phyloP scores from a whole-genome alignment of 2,329 filamentous ascomycete species.

The Rosellinia necatrix region DNA sequence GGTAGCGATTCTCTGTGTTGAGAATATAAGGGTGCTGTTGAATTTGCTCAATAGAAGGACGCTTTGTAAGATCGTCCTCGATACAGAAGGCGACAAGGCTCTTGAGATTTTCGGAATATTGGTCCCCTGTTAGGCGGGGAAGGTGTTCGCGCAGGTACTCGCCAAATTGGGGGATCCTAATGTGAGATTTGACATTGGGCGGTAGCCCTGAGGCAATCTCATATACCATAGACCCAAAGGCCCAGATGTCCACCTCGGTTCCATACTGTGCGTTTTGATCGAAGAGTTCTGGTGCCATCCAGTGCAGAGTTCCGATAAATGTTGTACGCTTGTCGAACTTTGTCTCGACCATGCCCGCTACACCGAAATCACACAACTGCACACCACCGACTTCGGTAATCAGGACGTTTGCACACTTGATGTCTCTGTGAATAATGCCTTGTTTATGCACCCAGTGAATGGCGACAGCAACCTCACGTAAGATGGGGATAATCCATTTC shows the following conservation, averaged over 20 bases:
- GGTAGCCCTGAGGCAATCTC: slow-evolving; percentile 81
- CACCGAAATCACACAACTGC: slow-evolving; percentile 84
- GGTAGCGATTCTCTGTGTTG: slow-evolving; percentile 65
- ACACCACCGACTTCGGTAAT: slow-evolving; percentile 77
- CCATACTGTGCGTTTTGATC: slow-evolving; percentile 68
- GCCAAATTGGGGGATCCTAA: slow-evolving; percentile 57
- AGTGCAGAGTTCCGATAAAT: slow-evolving; percentile 81
- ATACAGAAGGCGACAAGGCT: slow-evolving; percentile 76
- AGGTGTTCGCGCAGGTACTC: slow-evolving; percentile 63
- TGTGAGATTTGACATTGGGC: slow-evolving; percentile 66
- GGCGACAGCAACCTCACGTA: slow-evolving; percentile 69
- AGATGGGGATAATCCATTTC: slow-evolving; percentile 71
- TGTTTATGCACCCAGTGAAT: slow-evolving; percentile 70
- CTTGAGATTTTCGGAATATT: slow-evolving; percentile 71
- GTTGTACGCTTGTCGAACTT: slow-evolving; percentile 78
- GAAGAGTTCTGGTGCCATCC: slow-evolving; percentile 84
- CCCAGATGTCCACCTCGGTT: slow-evolving; percentile 81
- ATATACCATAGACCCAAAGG: slow-evolving; percentile 79
- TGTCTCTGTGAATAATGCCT: slow-evolving; percentile 72
- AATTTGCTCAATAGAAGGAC: slow-evolving; percentile 72
- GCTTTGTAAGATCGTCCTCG: slow-evolving; percentile 67
- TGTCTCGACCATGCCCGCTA: slow-evolving; percentile 76
- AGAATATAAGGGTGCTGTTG: slow-evolving; percentile 71
- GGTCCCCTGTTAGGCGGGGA: slow-evolving; percentile 71
- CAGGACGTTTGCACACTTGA: slow-evolving; percentile 80